A percentile compares a stretch with the other conserved stretches of the same genome.
Conservation (phyloP, 352 stramenopile species). For the Pythium sp. region DNA sequence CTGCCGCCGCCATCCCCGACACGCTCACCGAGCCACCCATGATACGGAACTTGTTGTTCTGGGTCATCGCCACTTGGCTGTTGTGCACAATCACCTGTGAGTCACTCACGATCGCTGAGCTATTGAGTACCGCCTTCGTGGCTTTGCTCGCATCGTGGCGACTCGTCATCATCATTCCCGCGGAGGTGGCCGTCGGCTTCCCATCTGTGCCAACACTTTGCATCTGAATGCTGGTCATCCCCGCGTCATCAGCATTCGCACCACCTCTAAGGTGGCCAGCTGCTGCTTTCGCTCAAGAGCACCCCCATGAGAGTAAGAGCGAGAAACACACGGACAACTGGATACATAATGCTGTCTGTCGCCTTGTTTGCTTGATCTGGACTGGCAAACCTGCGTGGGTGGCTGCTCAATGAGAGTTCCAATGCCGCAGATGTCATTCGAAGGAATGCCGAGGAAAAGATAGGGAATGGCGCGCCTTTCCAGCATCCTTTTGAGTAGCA, state of each 20-base stretch:
- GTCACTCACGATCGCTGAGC: not conserved
- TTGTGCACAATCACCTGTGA: constrained; percentile 3
- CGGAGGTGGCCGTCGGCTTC: not conserved
- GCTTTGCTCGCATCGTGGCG: not conserved
- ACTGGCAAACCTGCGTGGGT: not conserved
- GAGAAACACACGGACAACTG: not conserved
- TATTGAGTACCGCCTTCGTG: not conserved
- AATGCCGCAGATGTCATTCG: not conserved
- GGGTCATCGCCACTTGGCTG: not conserved
- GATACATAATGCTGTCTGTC: not conserved
- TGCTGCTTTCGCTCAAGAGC: not conserved
- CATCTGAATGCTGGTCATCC: constrained; percentile 8
- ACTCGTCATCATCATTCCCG: not conserved
- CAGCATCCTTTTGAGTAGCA: not conserved
- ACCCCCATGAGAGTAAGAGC: not conserved
- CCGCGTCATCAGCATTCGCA: not conserved
- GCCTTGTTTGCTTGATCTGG: not conserved
- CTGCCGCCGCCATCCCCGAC: not conserved
- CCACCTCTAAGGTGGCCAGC: not conserved
- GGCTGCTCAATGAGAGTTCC: not conserved
- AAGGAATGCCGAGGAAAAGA: not conserved
- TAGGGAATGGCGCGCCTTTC: not conserved
- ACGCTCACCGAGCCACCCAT: not conserved
- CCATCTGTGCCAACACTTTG: constrained; percentile 1
- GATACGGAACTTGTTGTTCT: not conserved